Evolutionary conservation across 139 green algal genomes (phyloP), one percentile per base, ranked within the genome.

Genomic region (Volvox reticuliferus): DNA sequence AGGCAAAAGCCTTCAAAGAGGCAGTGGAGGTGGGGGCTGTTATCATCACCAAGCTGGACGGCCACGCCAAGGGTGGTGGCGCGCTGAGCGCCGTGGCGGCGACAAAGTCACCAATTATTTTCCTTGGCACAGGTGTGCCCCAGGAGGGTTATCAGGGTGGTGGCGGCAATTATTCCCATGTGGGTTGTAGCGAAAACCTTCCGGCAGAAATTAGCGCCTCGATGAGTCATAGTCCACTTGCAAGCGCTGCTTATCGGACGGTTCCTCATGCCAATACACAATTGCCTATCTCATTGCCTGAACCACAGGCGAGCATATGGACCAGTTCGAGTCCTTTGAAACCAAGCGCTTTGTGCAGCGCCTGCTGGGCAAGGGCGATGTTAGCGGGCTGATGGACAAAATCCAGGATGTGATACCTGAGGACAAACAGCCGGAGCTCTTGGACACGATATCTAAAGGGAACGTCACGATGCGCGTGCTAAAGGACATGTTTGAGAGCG

Each of bases 31-130:
- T 99, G 88, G 97, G 98, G 2, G 96, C 97, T 13, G 98, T 99
- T 6, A 99, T 99, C 91, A 93, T 99, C 44, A 99, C 98, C 20
- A 99, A 99, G 95, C 97, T 99, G 94, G 98, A 99, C 89, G 98
- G 98, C 22, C 98, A 99, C 91, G 98, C 98, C 86, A 99, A 99
- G 94, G 98, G 98, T 89, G 98, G 98, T 88, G 98, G 98, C 44
- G 98, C 98, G 14, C 95, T 99, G 30, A 96, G 87, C 22, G 98
- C 98, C 18, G 97, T 99, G 28, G 94, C 96, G 21, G 98, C 98
- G 62, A 99, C 98, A 63, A 96, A 97, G 88, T 97, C 93, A 1
- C 98, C 98, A 50, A 98, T 99, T 91, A 97, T 98, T 80, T 99
- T 99, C 95, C 97, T 99, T 79, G 98, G 97, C 26, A 99, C 97